Conservation (phyloP, 805 yeast genomes). For the Pichia kluyveri region DNA sequence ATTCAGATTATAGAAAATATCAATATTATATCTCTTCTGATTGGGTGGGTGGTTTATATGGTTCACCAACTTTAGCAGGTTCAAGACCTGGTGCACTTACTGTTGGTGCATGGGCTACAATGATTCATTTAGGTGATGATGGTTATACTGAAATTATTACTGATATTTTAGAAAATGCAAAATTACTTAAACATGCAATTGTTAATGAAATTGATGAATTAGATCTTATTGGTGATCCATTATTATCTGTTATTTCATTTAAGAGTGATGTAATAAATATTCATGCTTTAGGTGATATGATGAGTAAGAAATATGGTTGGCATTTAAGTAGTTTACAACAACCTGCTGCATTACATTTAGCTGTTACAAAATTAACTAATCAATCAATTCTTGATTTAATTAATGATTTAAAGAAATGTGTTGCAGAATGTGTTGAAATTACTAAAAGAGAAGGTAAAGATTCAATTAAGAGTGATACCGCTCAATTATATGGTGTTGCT, state of each 20-base stretch:
- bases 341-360: constrained; percentile 89
- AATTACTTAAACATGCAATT: constrained; percentile 41
- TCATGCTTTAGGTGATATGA: constrained; percentile 68
- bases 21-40: constrained; percentile 79
- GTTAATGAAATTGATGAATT: constrained; percentile 44
- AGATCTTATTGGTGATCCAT: constrained; percentile 76
- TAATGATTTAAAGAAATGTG: constrained; percentile 36
- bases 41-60: constrained; percentile 95
- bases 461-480: constrained; percentile 46
- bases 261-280: constrained; percentile 53
- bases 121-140: constrained; percentile 71
- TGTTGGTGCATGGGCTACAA: constrained; percentile 98
- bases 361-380: constrained; percentile 67
- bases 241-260: constrained; percentile 75
- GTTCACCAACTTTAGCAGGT: constrained; percentile 94
- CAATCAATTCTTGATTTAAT: constrained; percentile 53
- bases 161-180: constrained; percentile 60
- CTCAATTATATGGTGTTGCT: constrained; percentile 92
- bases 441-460: constrained; percentile 7
- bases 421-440: constrained; percentile 29
- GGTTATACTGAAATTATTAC: constrained; percentile 66
- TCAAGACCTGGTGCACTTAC: constrained; percentile 94
- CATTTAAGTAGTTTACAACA: constrained; percentile 79
- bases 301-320: constrained; percentile 64
- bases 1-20: constrained; percentile 52